phyloP scores from a whole-genome alignment of 208 protist species.

The Strigomonas culicis region DNA sequence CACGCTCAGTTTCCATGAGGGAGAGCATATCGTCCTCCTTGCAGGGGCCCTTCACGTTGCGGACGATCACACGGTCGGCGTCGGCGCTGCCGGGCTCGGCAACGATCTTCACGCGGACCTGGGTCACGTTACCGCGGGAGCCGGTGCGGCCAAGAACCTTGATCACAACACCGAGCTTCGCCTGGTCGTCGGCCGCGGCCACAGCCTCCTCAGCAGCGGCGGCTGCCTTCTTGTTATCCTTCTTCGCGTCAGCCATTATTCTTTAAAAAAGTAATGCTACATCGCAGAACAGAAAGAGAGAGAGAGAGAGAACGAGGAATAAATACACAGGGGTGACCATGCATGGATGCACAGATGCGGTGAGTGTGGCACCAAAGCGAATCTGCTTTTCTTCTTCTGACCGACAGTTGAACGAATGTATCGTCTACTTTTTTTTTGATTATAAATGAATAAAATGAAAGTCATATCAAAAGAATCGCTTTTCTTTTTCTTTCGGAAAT shows the following conservation, averaged over 20 bases:
- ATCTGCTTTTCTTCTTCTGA: not conserved
- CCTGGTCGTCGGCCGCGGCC: slow-evolving; percentile 65
- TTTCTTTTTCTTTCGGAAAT: not conserved
- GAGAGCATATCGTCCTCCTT: slow-evolving; percentile 98
- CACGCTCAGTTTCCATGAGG: slow-evolving; percentile 99
- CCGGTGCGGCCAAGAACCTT: slow-evolving; percentile 99
- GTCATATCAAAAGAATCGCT: slow-evolving; percentile 5
- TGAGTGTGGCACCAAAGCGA: no score
- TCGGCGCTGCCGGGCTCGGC: slow-evolving; percentile 85
- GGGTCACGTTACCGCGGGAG: slow-evolving; percentile 99
- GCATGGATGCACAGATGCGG: slow-evolving; percentile 7
- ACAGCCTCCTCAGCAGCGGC: slow-evolving; percentile 61
- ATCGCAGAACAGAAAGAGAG: slow-evolving; percentile 1
- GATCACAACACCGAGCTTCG: slow-evolving; percentile 95
- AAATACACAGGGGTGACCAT: not conserved
- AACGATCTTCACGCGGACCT: slow-evolving; percentile 96
- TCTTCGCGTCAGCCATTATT: slow-evolving; percentile 64
- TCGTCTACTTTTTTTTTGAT: not conserved
- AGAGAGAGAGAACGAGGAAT: slow-evolving; percentile 11
- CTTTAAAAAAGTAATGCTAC: not conserved
- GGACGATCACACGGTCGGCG: slow-evolving; percentile 95
- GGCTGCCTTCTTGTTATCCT: slow-evolving; percentile 75
- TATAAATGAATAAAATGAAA: slow-evolving; percentile 5
- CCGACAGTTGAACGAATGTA: no score
- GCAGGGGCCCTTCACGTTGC: slow-evolving; percentile 99